Evolutionary conservation across 257 asterid species (phyloP), one percentile per base, ranked within the genome.

Genomic region (Datura wrightii): DNA sequence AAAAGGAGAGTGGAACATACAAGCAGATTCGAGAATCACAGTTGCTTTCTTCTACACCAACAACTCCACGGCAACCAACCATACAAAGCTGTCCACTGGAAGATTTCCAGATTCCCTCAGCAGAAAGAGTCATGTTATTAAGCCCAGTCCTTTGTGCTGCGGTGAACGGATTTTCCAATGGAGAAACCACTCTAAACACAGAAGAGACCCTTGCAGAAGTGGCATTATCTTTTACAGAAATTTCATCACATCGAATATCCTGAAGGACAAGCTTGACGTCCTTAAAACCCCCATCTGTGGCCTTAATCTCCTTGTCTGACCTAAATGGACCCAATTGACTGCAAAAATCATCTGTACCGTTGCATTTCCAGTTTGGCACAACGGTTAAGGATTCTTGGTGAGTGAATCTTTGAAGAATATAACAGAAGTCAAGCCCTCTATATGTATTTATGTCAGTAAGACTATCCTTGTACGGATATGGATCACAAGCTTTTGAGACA

Each of bases 41-140:
- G 39, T 55, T 85, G 84, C 52, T 58, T 42, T 79, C 86, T 65
- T 88, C 89, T 18, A 79, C 76, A 89, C 85, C 88, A 48, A 55
- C 83, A 79, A 79, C 79, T 42, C 92, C 93, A 4, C 80, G 84
- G 86, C 97, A 95, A 55, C 96, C 98, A 82, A 94, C 85, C 98
- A 95, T 95, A 89, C 98, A 95, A 79, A 95, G 93, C 89, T 94
- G 98, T 85, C 98, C 98, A 84, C 90, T 92, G 8, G 97, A 92
- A 82, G 98, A 86, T 65, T 92, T 90, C 98, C 98, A 95, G 19
- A 93, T 89, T 70, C 98, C 98, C 88, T 95, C 98, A 24, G 97
- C 97, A 36, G 92, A 89, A 86, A 95, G 90, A 86, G 96, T 93
- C 94, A 90, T 88, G 86, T 92, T 91, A 80, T 86, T 88, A 69